Conservation (phyloP, 345 rosid species). For the Euphorbia lathyris region DNA sequence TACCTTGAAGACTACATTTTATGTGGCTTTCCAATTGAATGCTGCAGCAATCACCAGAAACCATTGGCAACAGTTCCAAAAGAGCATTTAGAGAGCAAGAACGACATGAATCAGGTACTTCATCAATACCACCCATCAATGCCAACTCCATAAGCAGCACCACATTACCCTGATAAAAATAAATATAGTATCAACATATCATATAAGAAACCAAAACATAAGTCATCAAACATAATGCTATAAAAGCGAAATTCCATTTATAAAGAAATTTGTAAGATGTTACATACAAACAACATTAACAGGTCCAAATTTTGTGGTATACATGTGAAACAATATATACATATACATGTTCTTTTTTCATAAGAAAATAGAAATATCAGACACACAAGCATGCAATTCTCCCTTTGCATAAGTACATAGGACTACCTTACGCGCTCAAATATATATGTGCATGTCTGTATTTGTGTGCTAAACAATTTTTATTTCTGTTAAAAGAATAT, state of each 20-base stretch:
- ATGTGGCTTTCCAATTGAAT: slow-evolving; percentile 45
- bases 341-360: too few species aligned
- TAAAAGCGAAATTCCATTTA: neutral
- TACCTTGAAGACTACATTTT: slow-evolving; percentile 75
- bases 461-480: too few species aligned
- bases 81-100: slow-evolving; percentile 47
- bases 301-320: neutral
- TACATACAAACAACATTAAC: neutral
- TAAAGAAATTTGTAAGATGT: neutral
- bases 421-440: too few species aligned
- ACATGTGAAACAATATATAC: too few species aligned
- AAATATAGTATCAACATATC: slow-evolving; percentile 4
- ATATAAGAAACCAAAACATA: neutral
- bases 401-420: too few species aligned
- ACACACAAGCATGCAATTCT: too few species aligned
- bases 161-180: slow-evolving; percentile 50
- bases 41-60: slow-evolving; percentile 38
- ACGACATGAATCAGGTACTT: slow-evolving; percentile 38
- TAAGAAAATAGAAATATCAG: too few species aligned
- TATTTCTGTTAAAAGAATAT: too few species aligned
- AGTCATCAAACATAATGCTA: neutral
- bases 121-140: slow-evolving; percentile 58
- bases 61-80: slow-evolving; percentile 46
- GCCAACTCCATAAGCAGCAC: slow-evolving; percentile 68
- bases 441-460: too few species aligned